Percentiles rank a stretch among this genome's conserved stretches.
Evolutionary conservation across 306 rosid genomes (phyloP).

Genomic region (Notholithocarpus densiflorus): DNA sequence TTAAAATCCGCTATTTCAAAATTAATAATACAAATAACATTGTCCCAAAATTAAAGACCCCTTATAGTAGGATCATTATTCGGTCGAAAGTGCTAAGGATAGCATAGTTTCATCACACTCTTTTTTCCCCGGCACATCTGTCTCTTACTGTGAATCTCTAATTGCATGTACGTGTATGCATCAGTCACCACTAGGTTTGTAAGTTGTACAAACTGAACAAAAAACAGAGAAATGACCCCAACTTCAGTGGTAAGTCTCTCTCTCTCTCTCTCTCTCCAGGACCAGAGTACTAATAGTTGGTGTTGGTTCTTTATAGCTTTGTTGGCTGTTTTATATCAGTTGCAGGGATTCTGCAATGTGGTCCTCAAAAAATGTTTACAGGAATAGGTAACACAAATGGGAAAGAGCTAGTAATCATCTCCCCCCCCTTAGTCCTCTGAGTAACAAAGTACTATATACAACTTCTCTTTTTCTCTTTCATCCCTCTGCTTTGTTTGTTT

Average conservation of each 20-base stretch:
- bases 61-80: not conserved
- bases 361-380: slow-evolving; percentile 30
- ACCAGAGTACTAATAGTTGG: slow-evolving; percentile 54
- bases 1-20: not conserved
- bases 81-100: not conserved
- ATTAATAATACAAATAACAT: not conserved
- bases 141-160: slow-evolving; percentile 15
- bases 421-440: not conserved
- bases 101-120: slow-evolving; percentile 17
- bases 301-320: slow-evolving; percentile 57
- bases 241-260: slow-evolving; percentile 3
- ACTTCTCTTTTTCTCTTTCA: slow-evolving; percentile 12
- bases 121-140: slow-evolving; percentile 14
- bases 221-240: slow-evolving; percentile 21
- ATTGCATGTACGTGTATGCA: not conserved
- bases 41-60: not conserved
- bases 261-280: slow-evolving; percentile 43
- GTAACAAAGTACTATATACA: slow-evolving; percentile 10
- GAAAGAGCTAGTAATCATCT: not conserved
- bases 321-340: slow-evolving; percentile 57
- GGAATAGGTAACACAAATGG: slow-evolving; percentile 13
- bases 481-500: slow-evolving; percentile 12
- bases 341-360: slow-evolving; percentile 50
- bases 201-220: slow-evolving; percentile 3
- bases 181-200: not conserved